Base-by-base conservation (phyloP, 208 protist genomes). In the Angomonas ambiguus region DNA sequence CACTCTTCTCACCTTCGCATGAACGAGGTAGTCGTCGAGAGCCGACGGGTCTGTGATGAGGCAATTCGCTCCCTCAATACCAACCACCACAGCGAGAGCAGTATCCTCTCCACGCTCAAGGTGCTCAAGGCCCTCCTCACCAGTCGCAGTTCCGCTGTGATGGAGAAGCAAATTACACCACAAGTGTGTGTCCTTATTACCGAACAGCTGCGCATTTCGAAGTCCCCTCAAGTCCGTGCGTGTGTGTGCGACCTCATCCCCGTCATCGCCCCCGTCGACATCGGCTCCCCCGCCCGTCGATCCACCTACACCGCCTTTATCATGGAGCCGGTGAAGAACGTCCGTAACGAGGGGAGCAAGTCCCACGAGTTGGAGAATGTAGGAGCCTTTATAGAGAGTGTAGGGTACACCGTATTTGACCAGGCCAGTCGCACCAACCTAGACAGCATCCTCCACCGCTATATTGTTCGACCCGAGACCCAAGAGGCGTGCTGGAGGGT, bases 291-390 rank as follows among this genome's bases (percentile, higher is more conserved):
- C 5, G 71, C 82, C 22, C 81, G 91, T 10, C 83, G 85, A 38
- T 74, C 73, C 18, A 83, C 85, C 24, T 96, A 96, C 71, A 85
- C 78, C 51, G 88, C 84, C 22, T 89, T 94, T 58, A 80, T 96
- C 53, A 96, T 96, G 91, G 88, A 96, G 68, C 88, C 91, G 27
- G 88, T 94, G 25, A 96, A 96, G 76, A 96, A 96, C 56, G 80
- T 96, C 28, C 91, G 91, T 6, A 86, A 93, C 51, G 87, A 96
- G 59, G 72, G 69, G 48, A 77, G 76, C 67, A 96, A 96, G 75
- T 58, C 72, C 5, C 74, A 85, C 45, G 87, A 96, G 69, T 71
- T 96, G 58, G 62, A 77, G 22, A 93, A 96, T 69, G 82, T 96
- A 31, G 87, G 86, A 16, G 79, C 69, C 13, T 96, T 93, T 55